phyloP scores from a whole-genome alignment of 2,329 filamentous ascomycete species.

The Botrytis elliptica region DNA sequence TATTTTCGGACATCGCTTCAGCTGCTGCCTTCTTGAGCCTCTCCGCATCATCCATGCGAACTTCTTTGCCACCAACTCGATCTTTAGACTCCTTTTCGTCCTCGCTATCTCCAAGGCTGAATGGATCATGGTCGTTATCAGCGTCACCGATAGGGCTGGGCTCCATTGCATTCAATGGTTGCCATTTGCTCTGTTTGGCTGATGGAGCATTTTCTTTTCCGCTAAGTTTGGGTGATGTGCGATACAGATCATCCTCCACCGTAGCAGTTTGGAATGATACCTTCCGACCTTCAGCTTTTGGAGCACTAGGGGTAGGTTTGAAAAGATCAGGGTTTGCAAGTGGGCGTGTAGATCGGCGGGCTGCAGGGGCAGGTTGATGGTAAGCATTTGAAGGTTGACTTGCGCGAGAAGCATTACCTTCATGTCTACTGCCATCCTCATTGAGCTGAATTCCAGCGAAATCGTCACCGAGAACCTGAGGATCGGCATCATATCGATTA shows the following conservation, averaged over 20 bases:
- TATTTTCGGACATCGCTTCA: constrained; percentile 46
- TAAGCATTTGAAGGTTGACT: constrained; percentile 30
- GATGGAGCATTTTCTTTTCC: constrained; percentile 51
- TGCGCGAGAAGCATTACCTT: background rate
- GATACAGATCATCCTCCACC: constrained; percentile 72
- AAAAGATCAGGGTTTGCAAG: constrained; percentile 78
- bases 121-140: constrained; percentile 78
- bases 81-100: constrained; percentile 81
- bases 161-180: constrained; percentile 83
- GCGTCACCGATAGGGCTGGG: constrained; percentile 79
- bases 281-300: constrained; percentile 47
- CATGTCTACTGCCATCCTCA: constrained; percentile 61
- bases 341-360: constrained; percentile 59
- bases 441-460: constrained; percentile 71
- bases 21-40: constrained; percentile 63
- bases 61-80: constrained; percentile 47
- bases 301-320: constrained; percentile 56
- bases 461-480: constrained; percentile 84
- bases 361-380: constrained; percentile 47
- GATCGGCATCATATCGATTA: constrained; percentile 91
- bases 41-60: constrained; percentile 55
- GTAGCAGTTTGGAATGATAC: constrained; percentile 59
- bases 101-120: constrained; percentile 93
- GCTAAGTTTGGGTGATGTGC: constrained; percentile 56
- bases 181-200: constrained; percentile 91